phyloP scores from a whole-genome alignment of 2,329 filamentous ascomycete species.

The Colletotrichum nymphaeae region DNA sequence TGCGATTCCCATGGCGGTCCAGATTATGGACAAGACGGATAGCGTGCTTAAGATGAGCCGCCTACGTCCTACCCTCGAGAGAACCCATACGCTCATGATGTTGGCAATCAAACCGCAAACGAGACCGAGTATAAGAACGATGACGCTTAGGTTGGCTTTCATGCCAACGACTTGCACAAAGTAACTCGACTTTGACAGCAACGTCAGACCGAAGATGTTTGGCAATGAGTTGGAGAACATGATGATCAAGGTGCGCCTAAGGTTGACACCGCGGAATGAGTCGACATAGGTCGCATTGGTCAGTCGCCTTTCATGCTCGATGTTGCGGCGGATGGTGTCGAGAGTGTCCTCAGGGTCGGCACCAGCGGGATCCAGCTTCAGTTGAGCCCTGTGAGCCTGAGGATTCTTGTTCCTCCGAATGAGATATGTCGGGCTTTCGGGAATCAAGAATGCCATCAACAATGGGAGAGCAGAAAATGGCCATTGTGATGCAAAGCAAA shows the following conservation, averaged over 20 bases:
- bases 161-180: slow-evolving; percentile 50
- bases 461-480: slow-evolving; percentile 55
- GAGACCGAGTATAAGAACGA: slow-evolving; percentile 59
- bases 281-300: slow-evolving; percentile 51
- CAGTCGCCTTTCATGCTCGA: slow-evolving; percentile 51
- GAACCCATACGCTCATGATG: slow-evolving; percentile 54
- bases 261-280: slow-evolving; percentile 56
- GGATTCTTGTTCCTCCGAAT: slow-evolving; percentile 53
- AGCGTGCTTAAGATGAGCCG: slow-evolving; percentile 51
- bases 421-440: slow-evolving; percentile 62
- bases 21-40: slow-evolving; percentile 47
- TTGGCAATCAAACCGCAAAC: slow-evolving; percentile 58
- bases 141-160: slow-evolving; percentile 44
- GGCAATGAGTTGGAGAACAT: slow-evolving; percentile 55
- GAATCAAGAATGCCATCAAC: slow-evolving; percentile 55
- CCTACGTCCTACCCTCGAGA: slow-evolving; percentile 53
- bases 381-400: slow-evolving; percentile 57
- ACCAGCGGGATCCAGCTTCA: slow-evolving; percentile 57
- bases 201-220: slow-evolving; percentile 56
- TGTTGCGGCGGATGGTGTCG: slow-evolving; percentile 58
- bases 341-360: slow-evolving; percentile 53
- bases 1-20: slow-evolving; percentile 59
- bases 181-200: slow-evolving; percentile 57
- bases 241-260: slow-evolving; percentile 54
- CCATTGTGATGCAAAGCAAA: slow-evolving; percentile 58